Base-by-base conservation (phyloP, 768 basidiomycete species). In the Fistulinella prunicolor region DNA sequence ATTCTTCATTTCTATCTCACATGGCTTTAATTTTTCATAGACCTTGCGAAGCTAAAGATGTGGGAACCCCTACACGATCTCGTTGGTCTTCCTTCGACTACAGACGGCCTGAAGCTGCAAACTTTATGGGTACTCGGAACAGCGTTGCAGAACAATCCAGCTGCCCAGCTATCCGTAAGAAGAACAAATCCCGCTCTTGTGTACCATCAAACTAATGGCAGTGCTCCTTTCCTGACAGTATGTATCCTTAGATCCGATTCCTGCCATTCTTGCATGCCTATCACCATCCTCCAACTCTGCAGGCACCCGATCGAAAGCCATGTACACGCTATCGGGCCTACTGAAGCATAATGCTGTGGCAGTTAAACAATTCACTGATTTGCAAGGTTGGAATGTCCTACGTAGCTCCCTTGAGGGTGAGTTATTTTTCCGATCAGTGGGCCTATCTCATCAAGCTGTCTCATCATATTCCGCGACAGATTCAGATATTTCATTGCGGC, bases 51-150 rank as follows among this genome's bases (percentile, higher is more conserved):
- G 50, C 63, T 94, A 49, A 74, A 79, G 37, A 80, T 95, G 66
- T 94, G 92, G 93, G 77, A 77, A 47, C 83, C 88, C 1, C 59
- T 94, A 1, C 81, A 91, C 35, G 61, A 65, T 7, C 72, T 94
- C n/a, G 61, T 90, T 30, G 75, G 71, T 8, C 73, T 78, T 4
- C 65, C 79, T 7, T 62, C 70, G 0, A 76, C 82, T 3, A 75
- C 85, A 0, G 75, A 80, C n/a, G 72, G 71, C 22, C 75, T 94
- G 21, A 83, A 79, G 57, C 69, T 75, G 50, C 82, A 88, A 50
- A 79, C 82, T 0, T 68, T 94, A 9, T 95, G 93, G 93, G 82
- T 94, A 0, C 76, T 89, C 21, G 93, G 93, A 6, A 95, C 93
- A 0, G 90, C 93, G 0, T 60, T 94, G 6, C 91, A 94, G 64